Percentiles rank a stretch among this genome's conserved stretches.
These are phyloP conservation scores for Stephanodiscus triporus DNA, from an alignment of 108 stramenopile species.

Conservation along the genomic window DNA sequence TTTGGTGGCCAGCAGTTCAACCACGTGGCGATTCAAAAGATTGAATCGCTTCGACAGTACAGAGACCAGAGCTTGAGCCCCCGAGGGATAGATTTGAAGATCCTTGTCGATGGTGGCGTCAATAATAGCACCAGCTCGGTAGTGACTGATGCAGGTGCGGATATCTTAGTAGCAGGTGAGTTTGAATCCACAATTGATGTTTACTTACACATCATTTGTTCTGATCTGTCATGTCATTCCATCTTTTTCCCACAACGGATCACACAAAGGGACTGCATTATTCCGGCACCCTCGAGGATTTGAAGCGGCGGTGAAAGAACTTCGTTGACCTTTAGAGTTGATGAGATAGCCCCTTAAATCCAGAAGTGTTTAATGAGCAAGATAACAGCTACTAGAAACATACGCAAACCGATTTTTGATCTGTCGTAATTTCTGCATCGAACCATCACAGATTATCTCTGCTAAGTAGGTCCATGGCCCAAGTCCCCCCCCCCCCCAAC, in stretches of 20 bases:
- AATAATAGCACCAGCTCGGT: slow-evolving; percentile 55
- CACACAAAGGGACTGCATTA: slow-evolving; percentile 40
- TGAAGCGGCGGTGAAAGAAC: slow-evolving; percentile 40
- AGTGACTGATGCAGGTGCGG: slow-evolving; percentile 57
- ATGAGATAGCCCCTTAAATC: too few species aligned
- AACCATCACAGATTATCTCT: too few species aligned
- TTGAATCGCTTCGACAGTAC: slow-evolving; percentile 39
- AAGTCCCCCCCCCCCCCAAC: too few species aligned
- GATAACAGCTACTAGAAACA: too few species aligned
- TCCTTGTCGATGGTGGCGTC: slow-evolving; percentile 86
- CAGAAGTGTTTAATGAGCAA: too few species aligned
- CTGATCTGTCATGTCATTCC: neutral
- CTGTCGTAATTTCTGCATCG: too few species aligned
- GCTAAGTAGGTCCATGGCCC: too few species aligned
- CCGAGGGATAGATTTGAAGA: slow-evolving; percentile 31
- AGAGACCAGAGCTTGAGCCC: slow-evolving; percentile 15
- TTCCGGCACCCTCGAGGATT: slow-evolving; percentile 56
- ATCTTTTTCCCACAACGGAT: neutral
- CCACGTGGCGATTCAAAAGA: slow-evolving; percentile 41
- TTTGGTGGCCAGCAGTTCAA: slow-evolving; percentile 70
- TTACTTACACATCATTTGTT: neutral
- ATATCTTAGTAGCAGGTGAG: slow-evolving; percentile 73
- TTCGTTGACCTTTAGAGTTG: slow-evolving; percentile 9
- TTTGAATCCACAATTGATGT: neutral
- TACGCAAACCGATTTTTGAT: too few species aligned